Base-by-base conservation (phyloP, 371 early-diverging fungal species). In the Batkoa obscura region DNA sequence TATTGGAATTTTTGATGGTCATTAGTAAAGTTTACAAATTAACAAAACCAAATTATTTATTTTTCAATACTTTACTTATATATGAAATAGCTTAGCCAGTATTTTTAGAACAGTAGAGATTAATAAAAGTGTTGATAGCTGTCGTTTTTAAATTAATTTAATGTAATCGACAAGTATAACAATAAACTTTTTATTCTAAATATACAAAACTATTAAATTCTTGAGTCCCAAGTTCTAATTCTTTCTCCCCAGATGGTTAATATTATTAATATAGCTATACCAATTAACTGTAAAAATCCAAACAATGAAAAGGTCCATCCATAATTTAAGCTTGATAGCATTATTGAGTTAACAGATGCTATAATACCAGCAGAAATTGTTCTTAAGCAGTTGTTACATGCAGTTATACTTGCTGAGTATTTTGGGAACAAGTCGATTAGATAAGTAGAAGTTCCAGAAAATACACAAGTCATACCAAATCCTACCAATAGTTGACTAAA, bases 371-470 rank as follows among this genome's bases (percentile, higher is more conserved):
- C 17, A 23, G 33, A 1, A 8, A 53, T 1, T 9, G 30, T 30
- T 30, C 58, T 30, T 4, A 55, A 17, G 33, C n/a, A 48, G 39
- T 46, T 59, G 39, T 33, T 43, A 1, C 31, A 5, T 17, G 60
- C 55, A 12, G 42, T 38, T 48, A 55, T 36, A 3, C 56, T 56
- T 32, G 60, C 55, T 2, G 46, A 34, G 3, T 5, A 31, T 8
- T 31, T 43, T 0, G 60, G 56, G 50, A 47, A 56, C 5, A 30
- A 23, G 17, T 59, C 60, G 35, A 59, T 33, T 1, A 55, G 34
- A 34, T 59, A 59, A 23, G 46, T 50, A 1, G 50, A 32, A 10
- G 50, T 13, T 9, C 17, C 35, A 42, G 13, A 30, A 34, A 15
- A 50, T 0, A 55, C 34, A 2, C 17, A 32, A 6, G n/a, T 1